phyloP scores from a whole-genome alignment of 2,329 filamentous ascomycete species.

The Tympanopsis confertula region DNA sequence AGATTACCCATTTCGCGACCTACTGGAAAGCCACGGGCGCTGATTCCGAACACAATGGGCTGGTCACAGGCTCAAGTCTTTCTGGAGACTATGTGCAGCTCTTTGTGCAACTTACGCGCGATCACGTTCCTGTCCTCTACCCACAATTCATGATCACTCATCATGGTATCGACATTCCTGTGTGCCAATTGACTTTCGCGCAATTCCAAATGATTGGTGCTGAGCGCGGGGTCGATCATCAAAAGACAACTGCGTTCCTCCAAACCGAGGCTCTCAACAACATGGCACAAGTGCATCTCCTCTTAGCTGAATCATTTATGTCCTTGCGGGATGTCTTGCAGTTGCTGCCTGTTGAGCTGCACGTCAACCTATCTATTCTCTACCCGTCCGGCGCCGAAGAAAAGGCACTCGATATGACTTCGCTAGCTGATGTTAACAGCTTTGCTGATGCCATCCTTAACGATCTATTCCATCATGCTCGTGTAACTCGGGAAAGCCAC shows the following conservation, averaged over 20 bases:
- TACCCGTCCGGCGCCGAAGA: conserved; percentile 53
- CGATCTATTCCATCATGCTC: conserved; percentile 60
- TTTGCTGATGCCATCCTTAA: conserved; percentile 56
- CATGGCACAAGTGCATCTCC: conserved; percentile 37
- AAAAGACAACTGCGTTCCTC: conserved; percentile 9
- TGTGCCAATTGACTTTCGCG: conserved; percentile 48
- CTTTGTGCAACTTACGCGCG: conserved; percentile 58
- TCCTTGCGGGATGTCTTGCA: conserved; percentile 48
- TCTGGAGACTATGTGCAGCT: conserved; percentile 62
- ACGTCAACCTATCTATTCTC: conserved; percentile 56
- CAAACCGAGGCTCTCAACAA: conserved; percentile 20
- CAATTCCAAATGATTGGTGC: conserved; percentile 27
- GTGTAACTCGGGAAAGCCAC: conserved; percentile 25
- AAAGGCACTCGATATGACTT: conserved; percentile 39
- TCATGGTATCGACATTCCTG: conserved; percentile 49
- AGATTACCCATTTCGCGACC: conserved; percentile 66
- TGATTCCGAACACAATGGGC: conserved; percentile 52
- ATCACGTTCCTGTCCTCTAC: conserved; percentile 56
- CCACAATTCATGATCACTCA: conserved; percentile 52
- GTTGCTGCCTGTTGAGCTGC: conserved; percentile 48
- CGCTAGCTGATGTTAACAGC: conserved; percentile 53
- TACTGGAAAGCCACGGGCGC: conserved; percentile 72
- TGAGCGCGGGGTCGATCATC: background rate
- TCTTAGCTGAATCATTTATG: conserved; percentile 45
- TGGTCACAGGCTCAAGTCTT: conserved; percentile 63